Percentiles rank a stretch among this genome's conserved stretches.
Conservation (phyloP, 306 rosid species). For the Acacia crassicarpa region DNA sequence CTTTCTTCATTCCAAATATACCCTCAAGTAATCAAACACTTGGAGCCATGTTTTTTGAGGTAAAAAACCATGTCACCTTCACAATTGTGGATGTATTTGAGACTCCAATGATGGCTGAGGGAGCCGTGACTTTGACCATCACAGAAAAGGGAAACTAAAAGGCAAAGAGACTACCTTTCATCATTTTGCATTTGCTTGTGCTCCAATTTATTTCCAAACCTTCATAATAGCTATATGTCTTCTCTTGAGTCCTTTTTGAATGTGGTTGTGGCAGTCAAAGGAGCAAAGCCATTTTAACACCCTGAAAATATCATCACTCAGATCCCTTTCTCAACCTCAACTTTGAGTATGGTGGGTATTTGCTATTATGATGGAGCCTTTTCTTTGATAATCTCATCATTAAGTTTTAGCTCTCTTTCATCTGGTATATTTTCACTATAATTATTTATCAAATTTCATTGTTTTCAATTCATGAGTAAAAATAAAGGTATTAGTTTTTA, state of each 20-base stretch:
- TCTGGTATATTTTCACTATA: neutral
- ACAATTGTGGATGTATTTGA: constrained; percentile 26
- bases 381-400: constrained; percentile 41
- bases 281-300: constrained; percentile 36
- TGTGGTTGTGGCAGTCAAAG: constrained; percentile 25
- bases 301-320: constrained; percentile 20
- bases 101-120: constrained; percentile 16
- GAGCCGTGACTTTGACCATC: constrained; percentile 42
- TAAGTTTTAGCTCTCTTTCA: constrained; percentile 7
- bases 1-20: neutral
- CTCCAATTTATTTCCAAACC: constrained; percentile 42
- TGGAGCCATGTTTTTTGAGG: neutral
- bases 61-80: constrained; percentile 15
- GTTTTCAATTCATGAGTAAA: neutral
- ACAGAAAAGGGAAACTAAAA: constrained; percentile 35
- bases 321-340: constrained; percentile 31
- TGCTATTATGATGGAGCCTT: constrained; percentile 28
- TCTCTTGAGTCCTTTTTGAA: constrained; percentile 3
- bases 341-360: constrained; percentile 44
- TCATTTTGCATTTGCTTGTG: constrained; percentile 37
- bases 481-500: neutral
- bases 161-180: constrained; percentile 23
- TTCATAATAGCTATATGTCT: constrained; percentile 37
- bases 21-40: neutral
- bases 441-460: neutral